Conservation (phyloP, 1,284 basidiomycete species). For the Rhodotorula sp. region DNA sequence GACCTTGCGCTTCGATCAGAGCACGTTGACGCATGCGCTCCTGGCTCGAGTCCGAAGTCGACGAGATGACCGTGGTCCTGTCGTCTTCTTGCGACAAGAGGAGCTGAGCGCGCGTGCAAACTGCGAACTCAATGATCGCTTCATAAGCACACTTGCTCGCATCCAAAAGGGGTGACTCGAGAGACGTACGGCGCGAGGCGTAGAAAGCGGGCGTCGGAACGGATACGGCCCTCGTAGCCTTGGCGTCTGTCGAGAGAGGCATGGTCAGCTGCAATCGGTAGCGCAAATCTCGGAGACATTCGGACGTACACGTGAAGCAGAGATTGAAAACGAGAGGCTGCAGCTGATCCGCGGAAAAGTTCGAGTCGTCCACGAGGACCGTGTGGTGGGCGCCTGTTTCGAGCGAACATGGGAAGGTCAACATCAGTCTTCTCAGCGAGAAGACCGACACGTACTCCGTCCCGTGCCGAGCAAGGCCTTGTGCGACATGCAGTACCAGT, state of each 20-base stretch:
- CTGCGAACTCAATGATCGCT: no score
- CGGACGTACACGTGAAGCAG: conserved; percentile 58
- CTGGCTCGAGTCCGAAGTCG: neutral
- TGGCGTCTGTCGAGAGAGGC: conserved; percentile 53
- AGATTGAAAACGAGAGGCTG: conserved; percentile 65
- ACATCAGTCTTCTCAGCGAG: neutral
- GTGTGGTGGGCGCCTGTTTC: conserved; percentile 57
- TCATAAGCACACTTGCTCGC: no score
- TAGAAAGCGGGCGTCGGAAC: conserved; percentile 78
- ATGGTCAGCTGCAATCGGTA: no score
- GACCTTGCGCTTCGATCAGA: neutral
- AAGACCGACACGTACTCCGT: conserved; percentile 42
- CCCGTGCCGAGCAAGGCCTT: conserved; percentile 65
- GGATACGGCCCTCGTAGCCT: conserved; percentile 76
- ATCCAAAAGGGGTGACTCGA: no score
- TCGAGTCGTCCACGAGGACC: conserved; percentile 61
- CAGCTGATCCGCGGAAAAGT: conserved; percentile 52
- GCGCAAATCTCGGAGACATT: no score
- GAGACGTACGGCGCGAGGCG: conserved; percentile 1
- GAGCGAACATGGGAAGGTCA: conserved; percentile 47
- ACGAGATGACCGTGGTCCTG: neutral
- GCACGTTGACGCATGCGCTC: neutral
- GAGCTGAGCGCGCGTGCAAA: neutral
- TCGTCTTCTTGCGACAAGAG: neutral
- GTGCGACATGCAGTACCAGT: conserved; percentile 50